Base-by-base conservation (phyloP, 1,284 basidiomycete genomes). In the Cutaneotrichosporon cutaneum region DNA sequence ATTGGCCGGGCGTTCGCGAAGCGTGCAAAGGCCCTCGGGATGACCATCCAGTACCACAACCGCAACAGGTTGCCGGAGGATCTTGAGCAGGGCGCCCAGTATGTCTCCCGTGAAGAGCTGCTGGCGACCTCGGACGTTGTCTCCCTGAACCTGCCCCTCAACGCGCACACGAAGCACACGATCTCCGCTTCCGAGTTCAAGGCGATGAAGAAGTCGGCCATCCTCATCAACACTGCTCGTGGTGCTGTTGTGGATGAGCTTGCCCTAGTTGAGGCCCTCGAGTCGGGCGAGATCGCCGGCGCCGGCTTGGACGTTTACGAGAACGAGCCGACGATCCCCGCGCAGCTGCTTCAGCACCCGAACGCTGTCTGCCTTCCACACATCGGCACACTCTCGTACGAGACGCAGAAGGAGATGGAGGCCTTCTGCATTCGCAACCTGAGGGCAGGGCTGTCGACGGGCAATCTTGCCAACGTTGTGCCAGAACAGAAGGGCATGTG, bases 361-460 rank as follows among this genome's bases (percentile, higher is more conserved):
- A 87, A 89, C 65, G 86, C 89, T 55, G 87, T 87, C 3, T 82
- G 93, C 10, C 82, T 93, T n/a, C 92, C 92, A 0, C 91, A 93
- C 74, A 87, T 92, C 85, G 90, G 91, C 16, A 91, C 90, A 0
- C 87, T 90, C 72, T 92, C 85, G 45, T 84, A 85, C 67, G 90
- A 92, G 70, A 84, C 88, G 3, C 88, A 90, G 74, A 84, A 84
- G 64, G 84, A 84, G 74, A 93, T 93, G 91, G 69, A 70, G 61
- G 60, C 63, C 8, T 61, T 65, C 50, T 68, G 58, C 27, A 48
- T 70, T 33, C 44, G 64, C n/a, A 70, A 70, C 45, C 48, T 70
- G 35, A 47, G 51, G n/a, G 54, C 64, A 9, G 69, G 67, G 4
- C 44, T 70, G 21, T 24, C 51, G 10, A 61, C 52, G 3, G 69